These are phyloP conservation scores for Cucumis hystrix DNA, from an alignment of 306 rosid genomes.

Conservation along the genomic window DNA sequence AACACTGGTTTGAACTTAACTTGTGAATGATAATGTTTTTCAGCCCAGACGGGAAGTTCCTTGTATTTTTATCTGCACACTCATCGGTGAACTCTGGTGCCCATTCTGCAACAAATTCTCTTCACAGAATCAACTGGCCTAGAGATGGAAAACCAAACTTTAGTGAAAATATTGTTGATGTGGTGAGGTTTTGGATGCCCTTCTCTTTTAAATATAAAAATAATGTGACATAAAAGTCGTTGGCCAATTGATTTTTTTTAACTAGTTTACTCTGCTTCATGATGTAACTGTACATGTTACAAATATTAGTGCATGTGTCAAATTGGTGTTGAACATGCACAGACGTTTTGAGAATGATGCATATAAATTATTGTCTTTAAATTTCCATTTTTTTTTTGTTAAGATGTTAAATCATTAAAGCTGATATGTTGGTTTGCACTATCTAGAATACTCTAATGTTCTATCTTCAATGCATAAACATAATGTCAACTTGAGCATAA, in stretches of 20 bases:
- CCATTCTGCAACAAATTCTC: constrained; percentile 68
- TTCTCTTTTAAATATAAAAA: not conserved
- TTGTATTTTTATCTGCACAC: constrained; percentile 62
- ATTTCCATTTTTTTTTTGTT: not conserved
- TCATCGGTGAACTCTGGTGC: constrained; percentile 74
- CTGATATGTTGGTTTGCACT: not conserved
- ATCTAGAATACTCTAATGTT: not conserved
- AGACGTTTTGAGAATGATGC: not conserved
- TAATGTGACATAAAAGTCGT: constrained; percentile 4
- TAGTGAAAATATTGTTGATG: constrained; percentile 35
- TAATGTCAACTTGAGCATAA: not conserved
- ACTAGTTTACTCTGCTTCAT: not conserved
- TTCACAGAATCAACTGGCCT: constrained; percentile 83
- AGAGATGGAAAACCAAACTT: constrained; percentile 25
- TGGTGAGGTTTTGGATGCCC: constrained; percentile 33
- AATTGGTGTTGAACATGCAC: not conserved
- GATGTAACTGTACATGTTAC: not conserved
- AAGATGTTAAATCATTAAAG: not conserved
- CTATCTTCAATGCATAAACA: not conserved
- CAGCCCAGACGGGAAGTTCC: constrained; percentile 77
- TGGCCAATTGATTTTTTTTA: constrained; percentile 3
- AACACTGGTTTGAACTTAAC: not conserved
- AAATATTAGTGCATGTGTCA: not conserved
- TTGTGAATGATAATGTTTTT: constrained; percentile 8
- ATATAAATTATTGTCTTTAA: not conserved